Evolutionary conservation across 2,329 filamentous ascomycete genomes (phyloP), one percentile per base, ranked within the genome.

Genomic region (Trematosphaeria pertusa): DNA sequence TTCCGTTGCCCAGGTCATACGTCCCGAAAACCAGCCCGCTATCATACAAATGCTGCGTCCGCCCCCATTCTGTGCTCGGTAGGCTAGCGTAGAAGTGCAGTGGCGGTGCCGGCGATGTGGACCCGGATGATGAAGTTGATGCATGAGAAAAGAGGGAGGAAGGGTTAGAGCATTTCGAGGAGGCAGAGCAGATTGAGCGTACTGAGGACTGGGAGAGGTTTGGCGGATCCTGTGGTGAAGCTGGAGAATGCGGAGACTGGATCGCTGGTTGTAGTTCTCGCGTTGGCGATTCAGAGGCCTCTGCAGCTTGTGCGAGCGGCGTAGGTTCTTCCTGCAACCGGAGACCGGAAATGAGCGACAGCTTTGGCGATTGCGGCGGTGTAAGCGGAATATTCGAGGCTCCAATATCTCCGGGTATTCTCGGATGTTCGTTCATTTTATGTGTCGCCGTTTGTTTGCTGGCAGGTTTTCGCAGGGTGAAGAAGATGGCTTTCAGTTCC

Each of bases 1-100:
- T 36, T 12, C 49, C 50, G 6, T 35, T 14, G 2, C 30, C 43
- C 5, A 46, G 33, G 17, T 43, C 15, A 37, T 48, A 38, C 11
- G 32, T 36, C 7, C 50, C 46, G 36, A 39, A 38, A 3, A 40
- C 24, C 37, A 26, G 19, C 10, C 19, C 35, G 4, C 5, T 19
- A n/a, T 33, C 22, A 32, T 21, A 8, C 12, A 44, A 11, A 33
- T 43, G 26, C 19, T 6, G n/a, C 17, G 34, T 34, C 6, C 33
- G 33, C 26, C 10, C 15, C 5, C 36, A 12, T 3, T 18, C 31
- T 19, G 12, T 2, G 3, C 36, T 33, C 4, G 34, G 24, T 17
- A 24, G 10, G 2, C 20, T 14, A 3, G 26, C 35, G 9, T 35
- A 26, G 28, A 36, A 33, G 28, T 20, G 12, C 12, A 12, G 10